phyloP scores from a whole-genome alignment of 2,329 filamentous ascomycete species.

The Paraphaeosphaeria sporulosa region DNA sequence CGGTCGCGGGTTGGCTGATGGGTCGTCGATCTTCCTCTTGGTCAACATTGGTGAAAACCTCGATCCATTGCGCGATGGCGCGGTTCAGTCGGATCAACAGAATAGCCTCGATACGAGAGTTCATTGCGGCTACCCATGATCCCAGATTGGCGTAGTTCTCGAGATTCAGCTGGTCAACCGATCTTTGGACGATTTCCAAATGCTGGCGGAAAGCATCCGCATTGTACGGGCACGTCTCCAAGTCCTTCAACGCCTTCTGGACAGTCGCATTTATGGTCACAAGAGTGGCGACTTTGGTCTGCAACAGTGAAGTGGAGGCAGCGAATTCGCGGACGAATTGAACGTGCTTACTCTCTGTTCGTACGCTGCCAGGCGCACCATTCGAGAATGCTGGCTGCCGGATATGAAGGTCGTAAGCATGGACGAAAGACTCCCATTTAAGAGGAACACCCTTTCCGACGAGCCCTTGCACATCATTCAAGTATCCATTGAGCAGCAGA shows the following conservation, averaged over 20 bases:
- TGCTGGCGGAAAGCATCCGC: constrained; percentile 79
- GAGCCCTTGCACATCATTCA: constrained; percentile 85
- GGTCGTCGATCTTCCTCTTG: constrained; percentile 36
- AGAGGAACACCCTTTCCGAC: constrained; percentile 88
- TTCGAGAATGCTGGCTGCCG: constrained; percentile 68
- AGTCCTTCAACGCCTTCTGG: constrained; percentile 81
- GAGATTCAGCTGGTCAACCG: constrained; percentile 94
- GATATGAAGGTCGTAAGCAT: constrained; percentile 91
- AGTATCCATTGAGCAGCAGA: constrained; percentile 86
- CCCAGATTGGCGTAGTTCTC: constrained; percentile 95
- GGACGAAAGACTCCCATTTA: constrained; percentile 97
- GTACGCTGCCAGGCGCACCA: constrained; percentile 65
- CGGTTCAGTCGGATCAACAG: constrained; percentile 82
- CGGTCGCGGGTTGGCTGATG: constrained; percentile 48
- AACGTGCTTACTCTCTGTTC: constrained; percentile 87
- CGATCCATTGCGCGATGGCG: constrained; percentile 87
- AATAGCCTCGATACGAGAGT: constrained; percentile 81
- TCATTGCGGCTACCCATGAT: constrained; percentile 88
- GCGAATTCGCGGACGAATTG: constrained; percentile 96
- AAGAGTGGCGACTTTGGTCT: constrained; percentile 83
- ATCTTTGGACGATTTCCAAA: constrained; percentile 84
- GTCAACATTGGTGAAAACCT: constrained; percentile 70
- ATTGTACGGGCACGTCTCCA: constrained; percentile 86
- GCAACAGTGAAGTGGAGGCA: constrained; percentile 82
- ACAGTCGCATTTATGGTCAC: constrained; percentile 79